Evolutionary conservation across 371 early-diverging fungal species (phyloP).

Genomic region (Mucor indicus): DNA sequence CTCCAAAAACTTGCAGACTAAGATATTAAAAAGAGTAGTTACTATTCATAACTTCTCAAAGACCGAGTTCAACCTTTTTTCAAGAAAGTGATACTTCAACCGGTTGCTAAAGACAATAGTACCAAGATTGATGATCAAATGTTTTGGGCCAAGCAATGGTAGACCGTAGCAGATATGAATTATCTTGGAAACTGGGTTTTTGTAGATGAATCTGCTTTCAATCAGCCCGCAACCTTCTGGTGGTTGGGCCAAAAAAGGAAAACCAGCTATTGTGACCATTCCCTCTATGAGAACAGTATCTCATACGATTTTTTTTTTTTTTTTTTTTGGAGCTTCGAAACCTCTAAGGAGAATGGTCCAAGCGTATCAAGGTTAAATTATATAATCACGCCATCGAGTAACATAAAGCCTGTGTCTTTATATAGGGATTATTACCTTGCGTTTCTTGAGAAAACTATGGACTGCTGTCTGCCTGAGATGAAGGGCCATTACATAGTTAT

Average conservation of each 20-base stretch:
- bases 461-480: constrained; percentile 15
- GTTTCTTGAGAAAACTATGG: constrained; percentile 20
- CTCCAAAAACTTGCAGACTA: too few species aligned
- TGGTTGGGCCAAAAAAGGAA: constrained; percentile 12
- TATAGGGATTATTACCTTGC: constrained; percentile 11
- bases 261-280: constrained; percentile 15
- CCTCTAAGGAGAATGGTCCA: constrained; percentile 8
- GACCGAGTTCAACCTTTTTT: too few species aligned
- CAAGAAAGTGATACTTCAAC: too few species aligned
- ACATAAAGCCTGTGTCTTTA: constrained; percentile 6
- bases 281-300: constrained; percentile 14
- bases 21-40: too few species aligned
- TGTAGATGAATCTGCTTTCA: constrained; percentile 16
- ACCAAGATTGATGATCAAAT: too few species aligned
- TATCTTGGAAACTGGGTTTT: constrained; percentile 5
- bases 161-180: too few species aligned
- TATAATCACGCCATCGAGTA: background rate
- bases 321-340: too few species aligned
- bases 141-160: too few species aligned
- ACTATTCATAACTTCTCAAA: too few species aligned
- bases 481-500: constrained; percentile 20
- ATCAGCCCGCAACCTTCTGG: constrained; percentile 15
- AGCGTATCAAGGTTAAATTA: constrained; percentile 7
- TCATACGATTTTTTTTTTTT: constrained; percentile 16
- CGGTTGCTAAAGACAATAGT: too few species aligned